Evolutionary conservation across 345 rosid species (phyloP).

Genomic region (Salix brachista): DNA sequence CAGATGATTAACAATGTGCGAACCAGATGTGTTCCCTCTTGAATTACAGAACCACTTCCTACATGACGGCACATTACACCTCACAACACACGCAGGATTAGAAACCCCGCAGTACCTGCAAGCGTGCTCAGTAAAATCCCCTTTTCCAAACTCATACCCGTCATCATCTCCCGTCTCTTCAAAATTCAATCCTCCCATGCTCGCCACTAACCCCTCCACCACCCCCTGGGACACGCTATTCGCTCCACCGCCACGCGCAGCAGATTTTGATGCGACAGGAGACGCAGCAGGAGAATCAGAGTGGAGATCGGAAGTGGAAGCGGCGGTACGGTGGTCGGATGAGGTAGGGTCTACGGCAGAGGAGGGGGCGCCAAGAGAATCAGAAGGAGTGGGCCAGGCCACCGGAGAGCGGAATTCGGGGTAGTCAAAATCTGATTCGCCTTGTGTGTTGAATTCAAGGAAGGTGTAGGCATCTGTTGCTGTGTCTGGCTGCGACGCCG

Average conservation of each 20-base stretch:
- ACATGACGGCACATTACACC: conserved; percentile 97
- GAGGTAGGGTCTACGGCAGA: conserved; percentile 16
- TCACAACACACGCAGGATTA: conserved; percentile 94
- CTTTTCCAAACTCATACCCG: conserved; percentile 69
- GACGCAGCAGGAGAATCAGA: conserved; percentile 35
- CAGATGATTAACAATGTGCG: conserved; percentile 97
- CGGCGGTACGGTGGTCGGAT: conserved; percentile 46
- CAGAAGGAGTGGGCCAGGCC: conserved; percentile 94
- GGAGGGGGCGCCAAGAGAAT: conserved; percentile 49
- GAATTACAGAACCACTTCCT: conserved; percentile 99
- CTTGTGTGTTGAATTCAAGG: conserved; percentile 94
- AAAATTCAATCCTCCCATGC: conserved; percentile 80
- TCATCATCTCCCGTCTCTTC: conserved; percentile 92
- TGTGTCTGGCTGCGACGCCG: conserved; percentile 94
- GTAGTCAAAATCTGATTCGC: conserved; percentile 95
- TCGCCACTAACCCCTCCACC: conserved; percentile 70
- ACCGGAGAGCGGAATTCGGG: conserved; percentile 78
- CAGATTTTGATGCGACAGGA: conserved; percentile 54
- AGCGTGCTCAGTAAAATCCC: conserved; percentile 84
- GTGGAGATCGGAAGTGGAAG: conserved; percentile 28
- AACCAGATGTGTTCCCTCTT: conserved; percentile 96
- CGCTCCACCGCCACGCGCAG: conserved; percentile 13
- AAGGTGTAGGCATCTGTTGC: conserved; percentile 84
- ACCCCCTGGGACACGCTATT: conserved; percentile 38
- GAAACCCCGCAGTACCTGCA: conserved; percentile 97